Evolutionary conservation across 2,329 filamentous ascomycete genomes (phyloP), one percentile per base, ranked within the genome.

Genomic region (Chaetomiaceae sp.): DNA sequence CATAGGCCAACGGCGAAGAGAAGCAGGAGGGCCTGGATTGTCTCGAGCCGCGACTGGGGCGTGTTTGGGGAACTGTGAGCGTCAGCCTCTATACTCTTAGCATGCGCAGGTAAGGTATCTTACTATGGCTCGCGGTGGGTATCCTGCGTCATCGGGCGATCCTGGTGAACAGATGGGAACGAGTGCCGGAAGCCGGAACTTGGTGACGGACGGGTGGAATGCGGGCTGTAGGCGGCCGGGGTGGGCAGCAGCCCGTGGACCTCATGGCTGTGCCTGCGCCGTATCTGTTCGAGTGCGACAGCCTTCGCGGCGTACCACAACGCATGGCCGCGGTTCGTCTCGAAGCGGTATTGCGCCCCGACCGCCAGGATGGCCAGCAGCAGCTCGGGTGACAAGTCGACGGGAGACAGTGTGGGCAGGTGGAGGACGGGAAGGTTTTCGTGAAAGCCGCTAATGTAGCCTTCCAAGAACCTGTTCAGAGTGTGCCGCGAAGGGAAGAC

Each of bases 401-500:
- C 78, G 0, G 84, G 78, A 1, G 76, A 75, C 43, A 89, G 73
- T 0, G 85, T 88, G 0, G 86, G 82, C 5, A 88, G 70, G 64
- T 90, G 86, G 25, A 89, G 71, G 56, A 89, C 82, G 0, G 79
- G 80, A 37, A 82, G 72, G 55, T 82, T 78, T 23, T 78, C 74
- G 53, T 82, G 67, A 54, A 89, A 88, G 0, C 85, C 84, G 54
- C 78, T 81, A 49, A 88, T 79, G 61, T 88, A 89, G 1, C 84
- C 85, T 54, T 87, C 84, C 29, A 89, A 69, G 57, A 88, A 89
- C 31, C 86, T 72, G 3, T 82, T 84, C 25, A 89, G 66, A 0
- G 86, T 87, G 59, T 88, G 79, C 3, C 85, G 78, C 4, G 85
- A 88, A 1, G 86, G 85, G 46, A 89, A 80, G 3, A 82, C 76